Percentiles rank a stretch among this genome's conserved stretches.
phyloP scores from a whole-genome alignment of 1,284 basidiomycete genomes.

The Sanguinoderma infundibulare region DNA sequence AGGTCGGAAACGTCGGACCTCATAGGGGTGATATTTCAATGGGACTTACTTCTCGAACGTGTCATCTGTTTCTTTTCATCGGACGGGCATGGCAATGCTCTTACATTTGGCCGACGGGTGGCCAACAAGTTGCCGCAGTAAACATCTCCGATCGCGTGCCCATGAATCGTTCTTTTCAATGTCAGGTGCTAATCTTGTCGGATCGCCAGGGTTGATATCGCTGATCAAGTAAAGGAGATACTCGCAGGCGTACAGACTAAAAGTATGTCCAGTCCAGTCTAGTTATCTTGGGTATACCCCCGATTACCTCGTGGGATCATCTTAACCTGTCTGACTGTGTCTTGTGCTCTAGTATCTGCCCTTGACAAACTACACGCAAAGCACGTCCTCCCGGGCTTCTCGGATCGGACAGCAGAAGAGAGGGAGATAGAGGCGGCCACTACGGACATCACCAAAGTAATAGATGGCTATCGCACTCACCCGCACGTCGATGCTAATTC shows the following conservation, averaged over 20 bases:
- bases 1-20: background rate
- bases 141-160: conserved; percentile 3
- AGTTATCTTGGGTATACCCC: background rate
- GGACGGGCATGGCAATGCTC: background rate
- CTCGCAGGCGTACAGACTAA: conserved; percentile 73
- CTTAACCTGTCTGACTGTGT: conserved; percentile 19
- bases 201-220: conserved; percentile 81
- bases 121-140: background rate
- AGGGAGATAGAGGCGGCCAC: conserved; percentile 91
- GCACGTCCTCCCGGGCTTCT: conserved; percentile 94
- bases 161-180: background rate
- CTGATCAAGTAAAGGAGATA: conserved; percentile 86
- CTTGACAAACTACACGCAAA: conserved; percentile 96
- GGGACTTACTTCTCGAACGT: background rate
- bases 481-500: background rate
- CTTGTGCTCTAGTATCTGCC: conserved; percentile 57
- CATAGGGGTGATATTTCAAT: background rate
- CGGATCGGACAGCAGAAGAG: conserved; percentile 93
- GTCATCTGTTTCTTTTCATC: background rate
- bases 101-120: background rate
- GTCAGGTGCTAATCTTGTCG: conserved; percentile 16
- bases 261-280: conserved; percentile 59
- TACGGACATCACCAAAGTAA: conserved; percentile 62
- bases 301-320: background rate
- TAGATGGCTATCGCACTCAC: conserved; percentile 18